Evolutionary conservation across 768 basidiomycete species (phyloP), one percentile per base, ranked within the genome.

Genomic region (Leucosporidium scottii): DNA sequence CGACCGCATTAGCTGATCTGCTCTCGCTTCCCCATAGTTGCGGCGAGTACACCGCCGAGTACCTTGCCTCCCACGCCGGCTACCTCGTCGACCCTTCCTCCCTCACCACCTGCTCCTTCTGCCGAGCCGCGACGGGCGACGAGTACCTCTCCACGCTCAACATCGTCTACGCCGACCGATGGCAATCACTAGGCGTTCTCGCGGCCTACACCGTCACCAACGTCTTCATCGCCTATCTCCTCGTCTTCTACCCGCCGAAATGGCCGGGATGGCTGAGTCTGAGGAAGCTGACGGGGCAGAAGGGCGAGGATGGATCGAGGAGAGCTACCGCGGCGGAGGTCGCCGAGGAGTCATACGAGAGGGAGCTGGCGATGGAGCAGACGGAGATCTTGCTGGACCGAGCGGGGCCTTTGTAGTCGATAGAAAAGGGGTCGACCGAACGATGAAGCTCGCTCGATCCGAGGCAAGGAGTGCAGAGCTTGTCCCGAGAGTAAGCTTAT

Each of bases 41-140:
- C 73, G 72, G 71, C 5, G 66, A 79, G 5, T 89, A 84, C 75
- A 78, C 87, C 75, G 57, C 76, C 25, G 74, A 78, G 0, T 90
- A 82, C 77, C 84, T 86, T 21, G 65, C 76, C 0, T 54, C 70
- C 1, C 79, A 81, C 7, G 84, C 87, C 0, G 87, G 87, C 13
- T 85, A 85, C 69, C 76, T 89, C 34, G 73, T 79, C 28, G 47
- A 66, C 51, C 39, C 66, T 4, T 6, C 25, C 15, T 48, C 66
- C 25, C 62, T 34, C 12, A n/a, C 51, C 21, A 17, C 59, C 13
- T 66, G 68, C 57, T 13, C 31, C 15, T 66, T 71, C 62, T 70
- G 74, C 64, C 59, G 64, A 39, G 47, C 66, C 53, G 54, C 65
- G 25, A 65, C 27, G 28, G 63, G 71, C 30, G 66, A 68, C 69